Evolutionary conservation across 331 rosid genomes (phyloP).

Genomic region (Pyracantha coccinea): DNA sequence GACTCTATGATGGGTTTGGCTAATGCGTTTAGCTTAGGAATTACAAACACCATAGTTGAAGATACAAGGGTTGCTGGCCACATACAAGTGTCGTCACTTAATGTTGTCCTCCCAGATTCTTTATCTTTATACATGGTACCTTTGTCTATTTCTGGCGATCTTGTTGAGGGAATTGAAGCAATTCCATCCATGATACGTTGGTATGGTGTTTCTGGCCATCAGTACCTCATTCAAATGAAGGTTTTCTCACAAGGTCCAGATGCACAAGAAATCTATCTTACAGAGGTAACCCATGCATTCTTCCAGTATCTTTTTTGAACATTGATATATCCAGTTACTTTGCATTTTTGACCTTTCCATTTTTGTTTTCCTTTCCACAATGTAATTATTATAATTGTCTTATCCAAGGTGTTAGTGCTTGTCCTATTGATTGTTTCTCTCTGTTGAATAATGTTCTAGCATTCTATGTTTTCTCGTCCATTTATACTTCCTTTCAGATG

Average conservation of each 20-base stretch:
- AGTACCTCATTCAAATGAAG: slow-evolving; percentile 76
- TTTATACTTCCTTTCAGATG: background rate
- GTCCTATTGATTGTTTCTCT: background rate
- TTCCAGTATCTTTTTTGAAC: background rate
- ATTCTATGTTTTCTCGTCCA: background rate
- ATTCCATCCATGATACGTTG: slow-evolving; percentile 46
- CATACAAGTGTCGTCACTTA: slow-evolving; percentile 74
- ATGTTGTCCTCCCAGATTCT: slow-evolving; percentile 74
- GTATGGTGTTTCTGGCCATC: slow-evolving; percentile 70
- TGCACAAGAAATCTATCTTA: slow-evolving; percentile 72
- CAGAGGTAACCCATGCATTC: slow-evolving; percentile 47
- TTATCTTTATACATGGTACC: slow-evolving; percentile 46
- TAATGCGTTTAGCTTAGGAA: slow-evolving; percentile 61
- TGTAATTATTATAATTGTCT: background rate
- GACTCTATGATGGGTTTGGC: slow-evolving; percentile 58
- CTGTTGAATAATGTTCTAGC: background rate
- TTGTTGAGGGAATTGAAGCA: slow-evolving; percentile 40
- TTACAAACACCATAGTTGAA: slow-evolving; percentile 61
- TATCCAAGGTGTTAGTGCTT: background rate
- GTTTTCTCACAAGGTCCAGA: slow-evolving; percentile 64
- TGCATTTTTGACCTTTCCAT: background rate
- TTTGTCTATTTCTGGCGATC: slow-evolving; percentile 47
- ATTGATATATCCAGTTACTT: background rate
- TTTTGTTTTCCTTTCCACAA: background rate
- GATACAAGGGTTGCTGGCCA: slow-evolving; percentile 92